Base-by-base conservation (phyloP, 2,329 filamentous ascomycete genomes). In the Pseudocercospora pini-densiflorae region DNA sequence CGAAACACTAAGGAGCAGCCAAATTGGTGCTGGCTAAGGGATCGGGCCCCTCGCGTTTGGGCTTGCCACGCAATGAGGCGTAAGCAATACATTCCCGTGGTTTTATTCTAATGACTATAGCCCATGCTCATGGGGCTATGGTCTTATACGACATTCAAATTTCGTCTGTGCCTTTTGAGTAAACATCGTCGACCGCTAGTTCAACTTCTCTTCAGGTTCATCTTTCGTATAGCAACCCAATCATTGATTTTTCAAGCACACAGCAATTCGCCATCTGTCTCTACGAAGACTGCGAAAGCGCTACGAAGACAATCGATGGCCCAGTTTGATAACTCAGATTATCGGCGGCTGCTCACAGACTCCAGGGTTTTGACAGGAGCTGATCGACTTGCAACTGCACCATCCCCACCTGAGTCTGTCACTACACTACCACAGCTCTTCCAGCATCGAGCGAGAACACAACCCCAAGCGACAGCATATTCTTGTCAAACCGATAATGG, bases 381-480 rank as follows among this genome's bases (percentile, higher is more conserved):
- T 40, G 36, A 61, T 55, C 67, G 68, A 27, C 63, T 72, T 21
- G 58, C 66, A 14, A 62, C 40, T 19, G 68, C 67, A 54, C 65
- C 70, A n/a, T 54, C 24, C 16, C 62, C 68, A n/a, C 65, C 70
- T 31, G 7, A 61, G 1, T 64, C 60, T n/a, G 70, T 70, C 33
- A 63, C 59, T 31, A 72, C 70, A 55, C 69, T 72, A 24, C 67
- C 70, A 55, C 40, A 51, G 33, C 64, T 72, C 0, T 72, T 72
- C 60, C 61, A 65, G 36, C 61, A 71, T 40, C 65, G 62, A 40
- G 67, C 70, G 12, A 36, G 27, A 45, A 53, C 59, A 59, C 59
- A 66, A 21, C 69, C 70, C 2, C 33, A 68, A 31, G 60, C 47
- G 36, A 64, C 61, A n/a, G 70, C 70, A 5, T 72, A 68, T 40